Evolutionary conservation across 257 asterid genomes (phyloP).

Genomic region (Jaltomata sinuosa): DNA sequence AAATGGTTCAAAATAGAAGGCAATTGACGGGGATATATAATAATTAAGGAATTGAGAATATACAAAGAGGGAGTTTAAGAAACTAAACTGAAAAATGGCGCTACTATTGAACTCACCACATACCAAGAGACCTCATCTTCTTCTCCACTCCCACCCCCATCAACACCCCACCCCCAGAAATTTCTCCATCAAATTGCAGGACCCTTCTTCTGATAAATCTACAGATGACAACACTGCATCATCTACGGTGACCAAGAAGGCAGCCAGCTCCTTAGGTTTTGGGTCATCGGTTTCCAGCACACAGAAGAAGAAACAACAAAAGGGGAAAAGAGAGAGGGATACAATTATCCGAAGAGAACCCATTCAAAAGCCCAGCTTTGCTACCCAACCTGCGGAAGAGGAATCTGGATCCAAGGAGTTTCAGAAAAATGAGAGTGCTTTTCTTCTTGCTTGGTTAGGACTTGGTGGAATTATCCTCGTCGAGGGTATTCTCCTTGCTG

Average conservation of each 20-base stretch:
- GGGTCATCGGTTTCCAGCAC: conserved; percentile 38
- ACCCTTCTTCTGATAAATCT: conserved; percentile 29
- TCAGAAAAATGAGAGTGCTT: conserved; percentile 67
- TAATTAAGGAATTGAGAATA: not conserved
- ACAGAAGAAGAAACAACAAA: conserved; percentile 42
- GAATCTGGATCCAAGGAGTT: conserved; percentile 40
- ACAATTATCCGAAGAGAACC: conserved; percentile 67
- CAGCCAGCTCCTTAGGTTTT: conserved; percentile 47
- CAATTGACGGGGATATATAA: too few relatives aligned
- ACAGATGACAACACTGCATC: conserved; percentile 16
- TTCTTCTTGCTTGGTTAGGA: conserved; percentile 87
- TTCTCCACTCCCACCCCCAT: conserved; percentile 1
- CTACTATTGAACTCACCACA: conserved; percentile 39
- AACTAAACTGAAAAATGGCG: conserved; percentile 65
- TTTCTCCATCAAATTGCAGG: conserved; percentile 35
- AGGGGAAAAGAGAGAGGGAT: conserved; percentile 52
- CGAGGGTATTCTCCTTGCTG: conserved; percentile 72
- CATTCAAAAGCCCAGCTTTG: conserved; percentile 42
- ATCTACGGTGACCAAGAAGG: conserved; percentile 17
- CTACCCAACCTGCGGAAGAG: conserved; percentile 37
- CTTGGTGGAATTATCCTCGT: conserved; percentile 65
- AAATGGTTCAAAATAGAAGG: too few relatives aligned
- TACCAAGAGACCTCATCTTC: conserved; percentile 28
- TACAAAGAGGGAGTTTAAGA: not conserved
- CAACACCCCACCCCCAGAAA: conserved; percentile 12